A percentile compares a stretch with the other conserved stretches of the same genome.
phyloP scores from a whole-genome alignment of 2,329 filamentous ascomycete species.

The Pezicula carpinea region DNA sequence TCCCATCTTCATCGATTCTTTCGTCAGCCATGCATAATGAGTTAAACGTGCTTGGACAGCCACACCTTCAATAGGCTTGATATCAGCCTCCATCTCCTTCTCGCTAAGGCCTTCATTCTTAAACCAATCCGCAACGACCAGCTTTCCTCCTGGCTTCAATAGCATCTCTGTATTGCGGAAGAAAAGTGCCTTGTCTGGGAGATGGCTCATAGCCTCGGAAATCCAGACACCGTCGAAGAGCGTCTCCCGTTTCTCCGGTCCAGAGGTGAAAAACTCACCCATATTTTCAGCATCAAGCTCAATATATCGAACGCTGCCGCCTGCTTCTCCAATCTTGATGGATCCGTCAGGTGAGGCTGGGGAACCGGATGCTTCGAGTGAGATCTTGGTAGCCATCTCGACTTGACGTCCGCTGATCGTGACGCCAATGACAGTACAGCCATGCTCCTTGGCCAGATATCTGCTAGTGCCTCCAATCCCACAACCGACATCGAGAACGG shows the following conservation, averaged over 20 bases:
- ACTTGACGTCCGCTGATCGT: constrained; percentile 57
- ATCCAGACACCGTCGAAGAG: constrained; percentile 57
- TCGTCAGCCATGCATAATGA: neutral
- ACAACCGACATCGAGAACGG: constrained; percentile 57
- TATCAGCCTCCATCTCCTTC: constrained; percentile 43
- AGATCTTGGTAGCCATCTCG: constrained; percentile 50
- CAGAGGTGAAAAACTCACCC: constrained; percentile 42
- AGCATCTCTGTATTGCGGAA: constrained; percentile 47
- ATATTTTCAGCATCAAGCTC: constrained; percentile 60
- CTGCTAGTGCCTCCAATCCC: constrained; percentile 56
- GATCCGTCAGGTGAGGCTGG: constrained; percentile 5
- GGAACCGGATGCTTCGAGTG: constrained; percentile 28
- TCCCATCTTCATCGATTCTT: constrained; percentile 41
- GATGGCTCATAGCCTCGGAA: constrained; percentile 55
- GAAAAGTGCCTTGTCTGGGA: constrained; percentile 55
- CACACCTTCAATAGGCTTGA: constrained; percentile 53
- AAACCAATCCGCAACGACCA: constrained; percentile 60
- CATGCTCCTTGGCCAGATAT: constrained; percentile 46
- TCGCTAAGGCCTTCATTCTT: constrained; percentile 43
- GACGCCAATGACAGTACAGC: constrained; percentile 51
- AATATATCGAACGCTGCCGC: constrained; percentile 46
- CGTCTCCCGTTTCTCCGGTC: constrained; percentile 21
- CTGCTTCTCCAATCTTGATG: constrained; percentile 31
- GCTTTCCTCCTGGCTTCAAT: constrained; percentile 43
- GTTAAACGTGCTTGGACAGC: neutral